These are phyloP conservation scores for Boletus rubescentipes DNA, from an alignment of 768 basidiomycete genomes.

Conservation along the genomic window DNA sequence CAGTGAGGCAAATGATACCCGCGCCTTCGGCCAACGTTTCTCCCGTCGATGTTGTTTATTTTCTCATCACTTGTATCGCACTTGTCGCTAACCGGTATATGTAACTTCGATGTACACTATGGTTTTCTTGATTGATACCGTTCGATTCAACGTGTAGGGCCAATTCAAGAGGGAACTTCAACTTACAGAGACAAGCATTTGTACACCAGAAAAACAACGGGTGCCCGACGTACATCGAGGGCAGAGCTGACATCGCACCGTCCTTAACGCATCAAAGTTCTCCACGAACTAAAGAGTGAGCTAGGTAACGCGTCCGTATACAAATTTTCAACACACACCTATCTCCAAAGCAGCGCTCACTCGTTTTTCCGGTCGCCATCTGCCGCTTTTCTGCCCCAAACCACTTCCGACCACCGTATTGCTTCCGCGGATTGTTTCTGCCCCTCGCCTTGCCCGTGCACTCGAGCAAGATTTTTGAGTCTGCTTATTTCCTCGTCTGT, in stretches of 20 bases:
- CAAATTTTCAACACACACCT: constrained; percentile 29
- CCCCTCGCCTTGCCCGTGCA: constrained; percentile 24
- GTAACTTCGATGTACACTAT: constrained; percentile 9
- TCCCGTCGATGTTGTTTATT: not conserved
- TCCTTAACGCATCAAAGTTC: not conserved
- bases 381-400: constrained; percentile 40
- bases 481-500: constrained; percentile 52
- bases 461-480: constrained; percentile 52
- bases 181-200: not conserved
- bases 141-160: not conserved
- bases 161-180: not conserved
- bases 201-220: not conserved
- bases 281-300: not conserved
- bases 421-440: constrained; percentile 10
- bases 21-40: not conserved
- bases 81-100: not conserved
- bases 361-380: constrained; percentile 26
- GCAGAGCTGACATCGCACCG: not conserved
- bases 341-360: constrained; percentile 41
- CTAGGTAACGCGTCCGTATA: not conserved
- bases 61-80: constrained; percentile 7
- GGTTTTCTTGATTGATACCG: not conserved
- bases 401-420: constrained; percentile 51
- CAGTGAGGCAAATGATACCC: constrained; percentile 1
- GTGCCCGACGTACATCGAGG: not conserved